Evolutionary conservation across 257 asterid species (phyloP).

Genomic region (Paulownia fortunei): DNA sequence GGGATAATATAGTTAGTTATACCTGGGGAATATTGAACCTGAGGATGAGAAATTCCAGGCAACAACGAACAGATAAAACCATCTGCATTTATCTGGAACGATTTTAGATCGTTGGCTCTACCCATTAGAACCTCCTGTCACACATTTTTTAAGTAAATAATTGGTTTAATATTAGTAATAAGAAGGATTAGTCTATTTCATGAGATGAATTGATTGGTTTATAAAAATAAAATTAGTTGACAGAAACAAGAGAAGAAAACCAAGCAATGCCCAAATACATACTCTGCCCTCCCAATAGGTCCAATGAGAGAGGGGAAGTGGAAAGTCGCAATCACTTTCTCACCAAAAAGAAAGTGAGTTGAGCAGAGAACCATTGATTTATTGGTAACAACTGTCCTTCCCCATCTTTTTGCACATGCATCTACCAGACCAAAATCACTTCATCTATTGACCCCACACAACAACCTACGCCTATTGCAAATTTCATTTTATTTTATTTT

Average conservation of each 20-base stretch:
- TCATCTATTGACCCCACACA: conserved; percentile 25
- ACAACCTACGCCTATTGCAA: neutral
- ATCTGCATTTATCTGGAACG: conserved; percentile 80
- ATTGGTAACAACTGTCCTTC: conserved; percentile 31
- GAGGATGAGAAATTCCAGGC: conserved; percentile 82
- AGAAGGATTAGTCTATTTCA: too few species aligned
- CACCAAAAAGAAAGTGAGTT: conserved; percentile 20
- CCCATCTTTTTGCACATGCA: conserved; percentile 57
- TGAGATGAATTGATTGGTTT: too few species aligned
- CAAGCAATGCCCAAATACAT: neutral
- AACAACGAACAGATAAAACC: conserved; percentile 73
- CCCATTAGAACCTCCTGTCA: conserved; percentile 88
- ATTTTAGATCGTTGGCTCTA: conserved; percentile 55
- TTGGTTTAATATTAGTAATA: neutral
- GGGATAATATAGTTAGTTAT: too few species aligned
- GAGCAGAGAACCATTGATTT: conserved; percentile 7
- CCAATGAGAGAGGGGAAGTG: conserved; percentile 1
- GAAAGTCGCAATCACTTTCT: conserved; percentile 35
- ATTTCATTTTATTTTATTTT: neutral
- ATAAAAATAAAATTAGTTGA: too few species aligned
- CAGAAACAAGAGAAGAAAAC: too few species aligned
- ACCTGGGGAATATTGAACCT: conserved; percentile 94
- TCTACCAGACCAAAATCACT: conserved; percentile 22
- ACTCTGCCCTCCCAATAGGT: neutral
- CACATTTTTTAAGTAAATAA: neutral